These are phyloP conservation scores for Penstemon barbatus DNA, from an alignment of 257 asterid genomes.

Conservation along the genomic window DNA sequence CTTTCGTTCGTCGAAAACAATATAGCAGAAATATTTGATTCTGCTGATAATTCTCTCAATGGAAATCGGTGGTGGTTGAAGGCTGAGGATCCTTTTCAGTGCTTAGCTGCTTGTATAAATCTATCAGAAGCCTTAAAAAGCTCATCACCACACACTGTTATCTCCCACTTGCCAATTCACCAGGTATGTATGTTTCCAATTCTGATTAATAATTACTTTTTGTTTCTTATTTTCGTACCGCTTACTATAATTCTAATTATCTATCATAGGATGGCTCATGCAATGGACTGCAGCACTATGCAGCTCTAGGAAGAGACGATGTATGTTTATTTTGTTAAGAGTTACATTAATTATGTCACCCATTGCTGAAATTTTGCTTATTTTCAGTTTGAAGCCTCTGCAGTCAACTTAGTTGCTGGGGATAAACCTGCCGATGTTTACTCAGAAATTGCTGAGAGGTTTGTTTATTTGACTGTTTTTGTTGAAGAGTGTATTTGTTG, in stretches of 20 bases:
- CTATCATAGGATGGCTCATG: constrained; percentile 90
- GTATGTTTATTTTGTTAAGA: constrained; percentile 45
- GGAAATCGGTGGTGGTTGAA: constrained; percentile 93
- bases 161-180: constrained; percentile 91
- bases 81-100: constrained; percentile 97
- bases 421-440: constrained; percentile 91
- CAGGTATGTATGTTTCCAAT: constrained; percentile 51
- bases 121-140: constrained; percentile 84
- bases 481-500: not conserved
- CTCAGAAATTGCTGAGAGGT: constrained; percentile 97
- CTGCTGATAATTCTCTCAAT: constrained; percentile 74
- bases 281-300: constrained; percentile 98
- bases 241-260: not conserved
- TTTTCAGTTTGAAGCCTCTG: constrained; percentile 91
- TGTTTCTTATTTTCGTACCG: constrained; percentile 11
- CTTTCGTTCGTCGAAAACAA: constrained; percentile 79
- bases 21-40: constrained; percentile 72
- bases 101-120: constrained; percentile 88
- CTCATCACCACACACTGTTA: constrained; percentile 75
- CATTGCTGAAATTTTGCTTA: constrained; percentile 27
- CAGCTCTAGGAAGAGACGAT: constrained; percentile 88
- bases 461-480: constrained; percentile 24
- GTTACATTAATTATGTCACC: constrained; percentile 17
- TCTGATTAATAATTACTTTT: not conserved
- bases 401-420: constrained; percentile 90